A percentile compares a stretch with the other conserved stretches of the same genome.
These are phyloP conservation scores for Dentipellis fragilis DNA, from an alignment of 768 basidiomycete species.

Conservation along the genomic window DNA sequence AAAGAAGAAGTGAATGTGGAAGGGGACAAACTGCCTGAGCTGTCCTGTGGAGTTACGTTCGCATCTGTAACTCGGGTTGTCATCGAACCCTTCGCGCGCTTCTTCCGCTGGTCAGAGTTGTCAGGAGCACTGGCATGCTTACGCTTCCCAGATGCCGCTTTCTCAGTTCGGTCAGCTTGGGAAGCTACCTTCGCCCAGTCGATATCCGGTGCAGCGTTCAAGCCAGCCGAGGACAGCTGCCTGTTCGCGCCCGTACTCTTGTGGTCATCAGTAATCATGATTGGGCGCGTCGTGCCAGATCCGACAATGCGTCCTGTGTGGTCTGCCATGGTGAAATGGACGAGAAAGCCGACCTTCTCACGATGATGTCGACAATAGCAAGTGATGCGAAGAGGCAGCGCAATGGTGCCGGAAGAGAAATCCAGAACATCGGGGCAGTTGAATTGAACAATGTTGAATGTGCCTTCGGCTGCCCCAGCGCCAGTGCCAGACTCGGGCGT, in stretches of 20 bases:
- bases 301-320: conserved; percentile 72
- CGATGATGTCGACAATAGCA: conserved; percentile 99
- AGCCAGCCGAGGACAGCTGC: background rate
- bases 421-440: conserved; percentile 88
- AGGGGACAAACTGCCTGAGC: conserved; percentile 22
- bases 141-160: conserved; percentile 26
- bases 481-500: conserved; percentile 36
- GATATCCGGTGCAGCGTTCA: conserved; percentile 17
- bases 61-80: conserved; percentile 20
- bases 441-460: conserved; percentile 86
- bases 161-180: conserved; percentile 6
- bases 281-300: conserved; percentile 72
- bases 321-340: conserved; percentile 82
- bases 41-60: conserved; percentile 18
- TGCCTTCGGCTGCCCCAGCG: conserved; percentile 51
- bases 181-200: conserved; percentile 36
- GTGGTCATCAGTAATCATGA: conserved; percentile 99
- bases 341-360: conserved; percentile 90
- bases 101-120: conserved; percentile 29
- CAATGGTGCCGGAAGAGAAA: conserved; percentile 77
- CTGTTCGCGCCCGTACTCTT: conserved; percentile 54
- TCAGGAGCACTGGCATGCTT: conserved; percentile 32
- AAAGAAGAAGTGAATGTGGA: conserved; percentile 19
- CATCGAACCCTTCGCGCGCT: conserved; percentile 68
- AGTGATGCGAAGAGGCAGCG: conserved; percentile 90